Base-by-base conservation (phyloP, 2,329 filamentous ascomycete species). In the Sporothrix globosa region DNA sequence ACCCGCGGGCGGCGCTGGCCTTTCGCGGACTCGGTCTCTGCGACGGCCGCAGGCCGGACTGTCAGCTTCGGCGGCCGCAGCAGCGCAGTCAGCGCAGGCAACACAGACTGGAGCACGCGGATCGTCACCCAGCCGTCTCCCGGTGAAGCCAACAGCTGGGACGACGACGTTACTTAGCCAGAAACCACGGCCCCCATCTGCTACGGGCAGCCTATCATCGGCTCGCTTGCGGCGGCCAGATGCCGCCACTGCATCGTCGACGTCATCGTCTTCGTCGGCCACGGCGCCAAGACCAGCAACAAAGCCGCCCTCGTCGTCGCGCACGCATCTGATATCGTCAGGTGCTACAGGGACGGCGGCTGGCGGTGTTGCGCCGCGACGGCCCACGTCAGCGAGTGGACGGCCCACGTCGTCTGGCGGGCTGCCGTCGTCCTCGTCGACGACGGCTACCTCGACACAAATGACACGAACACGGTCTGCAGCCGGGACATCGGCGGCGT, bases 41-140 rank as follows among this genome's bases (percentile, higher is more conserved):
- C 84, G 84, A 48, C 83, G 83, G 71, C 83, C 80, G 21, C 75
- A 77, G 52, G 53, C 67, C 13, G 71, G 56, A 72, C 60, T 60
- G 70, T 71, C 65, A 73, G 58, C 27, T 1, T 58, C 50, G 21
- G 63, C 65, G 11, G 48, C 63, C 5, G 17, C 46, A 7, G 34
- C 68, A 72, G 9, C 53, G n/a, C 27, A 66, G 70, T 65, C 66
- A 27, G 41, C 5, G 27, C 17, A 54, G 44, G 46, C 4, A 0
- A 2, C 46, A 24, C 10, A 30, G 30, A 19, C 54, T 24, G n/a
- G 21, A 4, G 61, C 76, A 34, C 79, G 81, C 70, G 82, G 77
- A 74, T 75, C 74, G 21, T 86, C 85, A 11, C 84, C 85, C 1
- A 87, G 82, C 75, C 81, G 84, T 52, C 78, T 87, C 44, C 84